phyloP scores from a whole-genome alignment of 2,329 filamentous ascomycete species.

The Magnaporthiopsis rhizophila region DNA sequence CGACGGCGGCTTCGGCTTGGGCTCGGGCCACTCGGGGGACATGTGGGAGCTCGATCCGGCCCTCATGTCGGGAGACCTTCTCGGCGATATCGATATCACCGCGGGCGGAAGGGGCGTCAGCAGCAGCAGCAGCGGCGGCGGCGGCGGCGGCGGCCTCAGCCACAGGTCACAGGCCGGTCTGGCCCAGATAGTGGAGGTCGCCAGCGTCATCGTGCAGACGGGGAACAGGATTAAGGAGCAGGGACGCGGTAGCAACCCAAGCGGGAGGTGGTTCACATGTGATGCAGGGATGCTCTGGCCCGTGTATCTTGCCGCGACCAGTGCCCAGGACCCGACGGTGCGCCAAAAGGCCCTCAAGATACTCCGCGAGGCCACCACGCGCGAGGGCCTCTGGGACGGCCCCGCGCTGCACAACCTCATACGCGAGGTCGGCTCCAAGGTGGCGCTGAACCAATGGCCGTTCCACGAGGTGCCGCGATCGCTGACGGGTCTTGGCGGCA shows the following conservation, averaged over 20 bases:
- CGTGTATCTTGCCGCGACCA: slow-evolving; percentile 13
- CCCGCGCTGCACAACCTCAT: slow-evolving; percentile 4
- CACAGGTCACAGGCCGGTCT: background rate
- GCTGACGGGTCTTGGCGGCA: background rate
- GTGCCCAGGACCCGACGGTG: slow-evolving; percentile 5
- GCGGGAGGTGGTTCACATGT: slow-evolving; percentile 7
- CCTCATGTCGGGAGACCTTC: background rate
- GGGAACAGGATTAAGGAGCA: background rate
- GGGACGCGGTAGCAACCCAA: background rate
- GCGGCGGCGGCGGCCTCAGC: background rate
- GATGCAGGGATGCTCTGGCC: slow-evolving; percentile 10
- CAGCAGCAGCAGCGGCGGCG: background rate
- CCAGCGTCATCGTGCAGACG: background rate
- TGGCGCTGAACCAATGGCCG: slow-evolving; percentile 2
- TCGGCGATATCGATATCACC: background rate
- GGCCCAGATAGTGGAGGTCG: slow-evolving; percentile 4
- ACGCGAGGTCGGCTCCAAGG: background rate
- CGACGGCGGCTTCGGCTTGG: background rate
- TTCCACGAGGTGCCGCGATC: slow-evolving; percentile 7
- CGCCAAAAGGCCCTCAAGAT: slow-evolving; percentile 10
- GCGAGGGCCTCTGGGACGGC: slow-evolving; percentile 12
- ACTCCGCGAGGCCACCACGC: slow-evolving; percentile 9
- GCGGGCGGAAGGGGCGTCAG: background rate
- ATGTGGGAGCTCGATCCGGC: slow-evolving; percentile 3
- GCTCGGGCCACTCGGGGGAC: background rate